Evolutionary conservation across 805 yeast genomes (phyloP).

Genomic region (Pichia pseudocactophila): DNA sequence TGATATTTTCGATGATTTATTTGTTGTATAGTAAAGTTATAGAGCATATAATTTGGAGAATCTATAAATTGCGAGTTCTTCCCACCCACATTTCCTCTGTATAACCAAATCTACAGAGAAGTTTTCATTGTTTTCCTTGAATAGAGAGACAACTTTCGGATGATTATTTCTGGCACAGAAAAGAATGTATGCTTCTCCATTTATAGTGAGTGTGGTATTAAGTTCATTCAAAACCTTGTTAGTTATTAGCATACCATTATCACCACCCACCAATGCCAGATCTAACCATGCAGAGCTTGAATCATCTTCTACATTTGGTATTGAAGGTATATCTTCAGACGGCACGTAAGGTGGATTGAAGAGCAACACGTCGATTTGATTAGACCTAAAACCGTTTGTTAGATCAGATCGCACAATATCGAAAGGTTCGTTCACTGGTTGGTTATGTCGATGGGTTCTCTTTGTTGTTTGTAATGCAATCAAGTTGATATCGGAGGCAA

Average conservation of each 20-base stretch:
- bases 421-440: conserved; percentile 19
- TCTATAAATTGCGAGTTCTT: conserved; percentile 67
- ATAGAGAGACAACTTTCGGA: conserved; percentile 39
- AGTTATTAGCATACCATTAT: conserved; percentile 85
- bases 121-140: conserved; percentile 26
- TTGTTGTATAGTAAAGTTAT: conserved; percentile 12
- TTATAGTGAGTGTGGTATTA: conserved; percentile 38
- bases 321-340: conserved; percentile 58
- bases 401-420: conserved; percentile 53
- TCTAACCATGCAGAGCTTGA: conserved; percentile 66
- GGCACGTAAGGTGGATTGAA: conserved; percentile 99
- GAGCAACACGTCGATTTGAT: conserved; percentile 58
- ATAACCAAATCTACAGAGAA: conserved; percentile 53
- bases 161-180: conserved; percentile 92
- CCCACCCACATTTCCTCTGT: conserved; percentile 91
- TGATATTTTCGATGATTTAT: conserved; percentile 55
- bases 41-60: conserved; percentile 31
- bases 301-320: conserved; percentile 38
- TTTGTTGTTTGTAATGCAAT: conserved; percentile 54
- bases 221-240: conserved; percentile 48
- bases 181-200: conserved; percentile 78
- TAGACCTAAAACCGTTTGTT: conserved; percentile 37
- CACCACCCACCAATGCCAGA: conserved; percentile 83
- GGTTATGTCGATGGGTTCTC: conserved; percentile 29
- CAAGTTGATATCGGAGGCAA: conserved; percentile 77